Evolutionary conservation across 2,329 filamentous ascomycete species (phyloP), one percentile per base, ranked within the genome.

Genomic region (Epichloe bromicola): DNA sequence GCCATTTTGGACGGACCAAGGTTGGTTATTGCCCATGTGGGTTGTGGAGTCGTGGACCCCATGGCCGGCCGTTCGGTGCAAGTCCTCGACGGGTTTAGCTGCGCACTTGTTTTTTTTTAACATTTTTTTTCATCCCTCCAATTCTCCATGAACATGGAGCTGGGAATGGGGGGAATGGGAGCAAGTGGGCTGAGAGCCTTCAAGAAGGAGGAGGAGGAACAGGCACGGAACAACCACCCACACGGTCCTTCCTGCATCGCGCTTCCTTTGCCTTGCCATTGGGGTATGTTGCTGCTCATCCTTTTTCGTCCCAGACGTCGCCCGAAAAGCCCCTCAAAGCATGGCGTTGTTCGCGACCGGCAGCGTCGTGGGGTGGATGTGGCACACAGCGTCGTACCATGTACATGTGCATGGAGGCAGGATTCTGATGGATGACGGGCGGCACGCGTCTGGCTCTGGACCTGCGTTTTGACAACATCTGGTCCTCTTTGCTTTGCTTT

Each of bases 311-410:
- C 26, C 10, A 30, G 26, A 30, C 10, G 3, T 17, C 10, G 17
- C 15, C 19, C 8, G 42, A 41, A 36, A 41, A 19, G n/a, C 34
- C 46, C 39, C 39, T 41, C 39, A 23, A 17, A 20, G 17, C 30
- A 20, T 46, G 30, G 4, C 8, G 56, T 53, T 53, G 50, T 43
- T 43, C 41, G 51, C 43, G 26, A 56, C 55, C 55, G 60, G 63
- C 56, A 60, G 56, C 56, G 60, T 63, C 55, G 62, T 63, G 61
- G 52, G 52, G 52, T 58, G 56, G 53, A 65, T 57, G 63, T 63
- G 57, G 41, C 46, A 39, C 37, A 34, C 37, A 11, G 38, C 37
- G 64, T 67, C 58, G 59, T 59, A 65, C 64, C 1, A n/a, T n/a
- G n/a, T n/a, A n/a, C n/a, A n/a, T n/a, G n/a, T n/a, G n/a, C n/a